Base-by-base conservation (phyloP, 768 basidiomycete genomes). In the Neoboletus magnificus region DNA sequence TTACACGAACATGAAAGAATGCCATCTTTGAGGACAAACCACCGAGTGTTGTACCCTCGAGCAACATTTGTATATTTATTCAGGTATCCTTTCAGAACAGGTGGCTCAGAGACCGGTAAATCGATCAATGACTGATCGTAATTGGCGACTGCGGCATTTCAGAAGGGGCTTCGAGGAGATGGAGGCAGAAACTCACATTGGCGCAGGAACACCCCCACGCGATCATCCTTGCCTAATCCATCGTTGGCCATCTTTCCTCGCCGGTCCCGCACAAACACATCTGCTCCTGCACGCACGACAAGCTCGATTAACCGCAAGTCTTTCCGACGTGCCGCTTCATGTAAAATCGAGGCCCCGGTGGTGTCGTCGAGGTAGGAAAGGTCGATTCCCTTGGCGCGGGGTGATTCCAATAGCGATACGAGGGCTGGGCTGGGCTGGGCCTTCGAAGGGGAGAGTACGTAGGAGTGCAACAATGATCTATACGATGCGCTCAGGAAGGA, bases 31-130 rank as follows among this genome's bases (percentile, higher is more conserved):
- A 97, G 79, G 0, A 96, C 91, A 65, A 98, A 96, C 93, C 93
- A 97, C 1, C 94, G 79, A 0, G 89, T 88, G 56, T 84, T 86
- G 67, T 93, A 96, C 0, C 95, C 94, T 62, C 84, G 86, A 0
- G 92, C 91, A 37, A 97, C 90, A 62, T 97, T 98, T 1, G 88
- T 86, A 66, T 94, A 97, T 70, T 98, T 98, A 70, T 90, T 92
- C 20, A 93, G 74, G 65, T 92, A 92, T 0, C 91, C 92, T 58
- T 82, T 85, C 53, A 91, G 71, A 3, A 77, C 70, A 0, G 87
- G 85, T 2, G 87, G 82, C 46, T 85, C 82, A 1, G 76, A 74
- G 8, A 70, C 61, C 1, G 78, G 72, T 9, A 73, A 66, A 5
- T 79, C 77, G 11, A 93, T 80, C 2, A 93, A 75, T 0, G 85